Conservation (phyloP, 2,329 filamentous ascomycete species). For the Macrophomina phaseolina region DNA sequence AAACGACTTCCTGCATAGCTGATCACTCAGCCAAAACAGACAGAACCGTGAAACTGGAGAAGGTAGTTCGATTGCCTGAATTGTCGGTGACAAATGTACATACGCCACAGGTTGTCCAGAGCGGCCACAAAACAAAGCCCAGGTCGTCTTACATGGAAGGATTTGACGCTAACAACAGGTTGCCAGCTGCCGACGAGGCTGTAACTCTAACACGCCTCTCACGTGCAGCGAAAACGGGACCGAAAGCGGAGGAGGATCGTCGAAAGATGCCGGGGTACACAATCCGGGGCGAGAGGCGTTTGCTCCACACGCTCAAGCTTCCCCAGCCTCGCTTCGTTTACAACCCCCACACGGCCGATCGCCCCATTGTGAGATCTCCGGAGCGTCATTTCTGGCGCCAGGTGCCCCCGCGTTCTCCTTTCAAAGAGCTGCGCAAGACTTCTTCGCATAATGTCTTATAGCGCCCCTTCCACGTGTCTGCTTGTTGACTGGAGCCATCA, state of each 20-base stretch:
- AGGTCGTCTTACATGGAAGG: constrained; percentile 9
- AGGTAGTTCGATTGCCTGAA: background rate
- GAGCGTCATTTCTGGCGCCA: background rate
- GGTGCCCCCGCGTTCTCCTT: background rate
- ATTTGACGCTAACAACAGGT: constrained; percentile 10
- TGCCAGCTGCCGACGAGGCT: constrained; percentile 15
- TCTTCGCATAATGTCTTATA: background rate
- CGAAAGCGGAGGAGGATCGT: constrained; percentile 16
- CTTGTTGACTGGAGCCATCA: background rate
- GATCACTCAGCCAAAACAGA: background rate
- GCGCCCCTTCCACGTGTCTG: background rate
- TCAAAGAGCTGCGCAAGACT: background rate
- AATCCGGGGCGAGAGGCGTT: constrained; percentile 8
- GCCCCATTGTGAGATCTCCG: background rate
- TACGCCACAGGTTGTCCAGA: constrained; percentile 1
- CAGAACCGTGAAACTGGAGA: background rate
- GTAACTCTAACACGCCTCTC: constrained; percentile 2
- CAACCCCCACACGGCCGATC: background rate
- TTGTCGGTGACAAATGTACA: background rate
- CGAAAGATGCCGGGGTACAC: background rate
- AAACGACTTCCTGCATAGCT: background rate
- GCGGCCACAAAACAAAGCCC: background rate
- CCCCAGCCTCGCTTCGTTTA: constrained; percentile 1
- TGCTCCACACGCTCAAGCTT: background rate
- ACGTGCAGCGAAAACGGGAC: constrained; percentile 9